Percentiles rank a stretch among this genome's conserved stretches.
Evolutionary conservation across 2,329 filamentous ascomycete genomes (phyloP).

Genomic region (Talaromyces atroroseus): DNA sequence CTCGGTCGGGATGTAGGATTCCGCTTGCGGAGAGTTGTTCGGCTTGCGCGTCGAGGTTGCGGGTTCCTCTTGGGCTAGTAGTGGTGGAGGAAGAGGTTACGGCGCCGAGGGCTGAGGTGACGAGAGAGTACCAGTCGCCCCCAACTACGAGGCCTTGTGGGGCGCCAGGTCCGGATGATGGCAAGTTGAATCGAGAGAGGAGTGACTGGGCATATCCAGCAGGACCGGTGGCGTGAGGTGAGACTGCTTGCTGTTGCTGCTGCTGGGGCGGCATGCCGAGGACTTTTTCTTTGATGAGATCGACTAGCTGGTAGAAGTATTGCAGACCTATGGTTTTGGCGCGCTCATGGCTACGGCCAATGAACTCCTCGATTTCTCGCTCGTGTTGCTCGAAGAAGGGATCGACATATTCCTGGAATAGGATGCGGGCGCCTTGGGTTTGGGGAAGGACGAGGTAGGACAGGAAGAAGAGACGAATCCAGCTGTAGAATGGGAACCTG

Average conservation of each 20-base stretch:
- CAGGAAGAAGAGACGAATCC: slow-evolving; percentile 78
- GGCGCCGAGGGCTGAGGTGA: slow-evolving; percentile 67
- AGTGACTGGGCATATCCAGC: slow-evolving; percentile 69
- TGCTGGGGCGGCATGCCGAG: slow-evolving; percentile 66
- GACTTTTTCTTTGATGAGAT: slow-evolving; percentile 67
- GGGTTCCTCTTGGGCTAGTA: slow-evolving; percentile 26
- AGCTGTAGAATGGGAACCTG: slow-evolving; percentile 89
- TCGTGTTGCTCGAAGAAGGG: slow-evolving; percentile 88
- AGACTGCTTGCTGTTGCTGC: slow-evolving; percentile 41
- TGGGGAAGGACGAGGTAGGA: slow-evolving; percentile 96
- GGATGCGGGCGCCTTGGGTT: slow-evolving; percentile 81
- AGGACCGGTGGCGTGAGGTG: slow-evolving; percentile 28
- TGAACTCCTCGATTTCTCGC: slow-evolving; percentile 81
- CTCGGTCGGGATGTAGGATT: slow-evolving; percentile 63
- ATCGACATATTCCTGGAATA: slow-evolving; percentile 81
- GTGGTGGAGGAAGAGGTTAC: slow-evolving; percentile 39
- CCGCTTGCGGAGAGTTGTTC: slow-evolving; percentile 53
- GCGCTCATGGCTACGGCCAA: slow-evolving; percentile 72
- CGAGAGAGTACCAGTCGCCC: slow-evolving; percentile 67
- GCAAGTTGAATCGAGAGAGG: slow-evolving; percentile 80
- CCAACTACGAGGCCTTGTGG: slow-evolving; percentile 39
- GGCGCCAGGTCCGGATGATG: slow-evolving; percentile 47
- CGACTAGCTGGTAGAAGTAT: slow-evolving; percentile 67
- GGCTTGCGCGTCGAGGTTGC: slow-evolving; percentile 36
- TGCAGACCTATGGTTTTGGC: slow-evolving; percentile 70